Evolutionary conservation across 2,329 filamentous ascomycete species (phyloP).

Genomic region (Aspergillus calidoustus): DNA sequence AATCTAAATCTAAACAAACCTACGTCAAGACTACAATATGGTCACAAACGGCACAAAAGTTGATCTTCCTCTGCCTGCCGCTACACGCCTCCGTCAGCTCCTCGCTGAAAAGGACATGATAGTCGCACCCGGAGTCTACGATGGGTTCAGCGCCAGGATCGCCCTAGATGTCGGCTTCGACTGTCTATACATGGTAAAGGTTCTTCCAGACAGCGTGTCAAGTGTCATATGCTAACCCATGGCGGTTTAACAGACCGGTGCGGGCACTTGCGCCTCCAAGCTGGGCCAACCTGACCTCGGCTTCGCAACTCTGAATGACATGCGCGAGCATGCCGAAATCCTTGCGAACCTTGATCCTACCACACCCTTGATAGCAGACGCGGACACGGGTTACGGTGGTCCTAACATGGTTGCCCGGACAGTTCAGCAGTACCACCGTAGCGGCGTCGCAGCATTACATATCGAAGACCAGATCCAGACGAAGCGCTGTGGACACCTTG

Average conservation of each 20-base stretch:
- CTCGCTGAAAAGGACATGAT: background rate
- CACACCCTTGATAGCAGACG: constrained; percentile 63
- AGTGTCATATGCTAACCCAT: too few relatives aligned
- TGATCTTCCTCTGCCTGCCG: background rate
- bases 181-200: constrained; percentile 9
- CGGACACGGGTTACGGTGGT: constrained; percentile 60
- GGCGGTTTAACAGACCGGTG: constrained; percentile 57
- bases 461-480: constrained; percentile 61
- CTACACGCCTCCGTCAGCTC: background rate
- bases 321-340: constrained; percentile 67
- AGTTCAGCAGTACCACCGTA: constrained; percentile 54
- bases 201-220: background rate
- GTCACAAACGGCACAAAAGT: background rate
- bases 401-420: constrained; percentile 53
- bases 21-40: background rate
- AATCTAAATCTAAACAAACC: too few relatives aligned
- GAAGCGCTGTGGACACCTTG: constrained; percentile 47
- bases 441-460: constrained; percentile 61
- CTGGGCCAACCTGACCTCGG: constrained; percentile 68
- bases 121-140: background rate
- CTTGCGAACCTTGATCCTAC: constrained; percentile 63
- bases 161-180: constrained; percentile 3
- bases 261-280: constrained; percentile 64
- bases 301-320: constrained; percentile 65
- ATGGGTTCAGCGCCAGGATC: constrained; percentile 13